These are phyloP conservation scores for Backusella circina DNA, from an alignment of 192 early-diverging fungal species.

Conservation along the genomic window DNA sequence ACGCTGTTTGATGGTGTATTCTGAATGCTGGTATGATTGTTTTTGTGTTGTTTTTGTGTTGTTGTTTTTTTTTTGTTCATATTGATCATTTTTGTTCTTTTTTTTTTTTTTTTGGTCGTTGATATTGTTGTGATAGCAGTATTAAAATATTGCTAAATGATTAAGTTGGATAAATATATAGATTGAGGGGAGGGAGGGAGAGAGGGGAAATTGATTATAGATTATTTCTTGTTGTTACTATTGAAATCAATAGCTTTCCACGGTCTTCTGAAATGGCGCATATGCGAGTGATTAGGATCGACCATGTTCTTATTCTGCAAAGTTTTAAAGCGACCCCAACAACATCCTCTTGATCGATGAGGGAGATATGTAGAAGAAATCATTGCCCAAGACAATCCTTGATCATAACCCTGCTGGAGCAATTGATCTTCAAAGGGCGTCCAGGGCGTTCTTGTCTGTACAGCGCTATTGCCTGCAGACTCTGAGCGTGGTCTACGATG, in stretches of 20 bases:
- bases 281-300: constrained; percentile 11
- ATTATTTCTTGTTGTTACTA: neutral
- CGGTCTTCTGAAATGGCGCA: constrained; percentile 14
- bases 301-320: constrained; percentile 19
- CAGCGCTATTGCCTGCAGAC: neutral
- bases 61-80: neutral
- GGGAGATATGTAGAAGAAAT: constrained; percentile 28
- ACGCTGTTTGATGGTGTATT: neutral
- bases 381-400: constrained; percentile 30
- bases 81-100: neutral
- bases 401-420: constrained; percentile 24
- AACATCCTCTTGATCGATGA: constrained; percentile 25
- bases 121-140: neutral
- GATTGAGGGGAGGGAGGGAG: neutral
- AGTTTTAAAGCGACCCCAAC: constrained; percentile 26
- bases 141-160: neutral
- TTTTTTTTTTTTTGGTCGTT: neutral
- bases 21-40: neutral
- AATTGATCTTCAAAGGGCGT: constrained; percentile 23
- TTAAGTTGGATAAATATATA: neutral
- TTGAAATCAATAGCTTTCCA: constrained; percentile 9
- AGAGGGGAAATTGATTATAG: too few relatives aligned
- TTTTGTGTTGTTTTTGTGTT: neutral
- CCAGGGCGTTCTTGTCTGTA: constrained; percentile 25
- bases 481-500: constrained; percentile 1